Percentiles rank a stretch among this genome's conserved stretches.
These are phyloP conservation scores for Oenanthe sinensis DNA, from an alignment of 129 eudicot species.

Conservation along the genomic window DNA sequence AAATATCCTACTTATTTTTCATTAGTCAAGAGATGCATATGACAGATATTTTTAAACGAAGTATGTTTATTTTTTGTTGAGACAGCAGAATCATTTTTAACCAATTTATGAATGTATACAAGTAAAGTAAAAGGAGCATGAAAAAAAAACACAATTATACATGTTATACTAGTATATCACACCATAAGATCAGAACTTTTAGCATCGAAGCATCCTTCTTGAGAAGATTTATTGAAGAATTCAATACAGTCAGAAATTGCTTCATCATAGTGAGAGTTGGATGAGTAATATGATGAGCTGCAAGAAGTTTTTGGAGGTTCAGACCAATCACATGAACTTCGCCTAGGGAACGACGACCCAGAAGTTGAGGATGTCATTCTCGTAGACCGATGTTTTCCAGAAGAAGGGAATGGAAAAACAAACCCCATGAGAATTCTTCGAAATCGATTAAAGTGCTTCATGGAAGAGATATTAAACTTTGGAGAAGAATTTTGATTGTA, in stretches of 20 bases:
- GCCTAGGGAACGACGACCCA: constrained; percentile 14
- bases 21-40: too few species aligned
- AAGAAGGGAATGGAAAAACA: constrained; percentile 32
- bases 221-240: constrained; percentile 64
- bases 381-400: constrained; percentile 5
- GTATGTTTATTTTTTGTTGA: too few species aligned
- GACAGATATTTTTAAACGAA: too few species aligned
- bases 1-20: too few species aligned
- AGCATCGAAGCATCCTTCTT: constrained; percentile 25
- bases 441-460: constrained; percentile 57
- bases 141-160: not conserved
- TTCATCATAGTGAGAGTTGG: constrained; percentile 52
- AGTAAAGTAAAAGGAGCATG: not conserved
- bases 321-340: constrained; percentile 41
- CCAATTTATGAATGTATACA: not conserved
- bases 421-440: constrained; percentile 50
- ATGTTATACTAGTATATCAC: constrained; percentile 14
- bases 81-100: not conserved
- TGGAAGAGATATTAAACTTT: constrained; percentile 30
- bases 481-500: not conserved
- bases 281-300: constrained; percentile 52
- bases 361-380: not conserved
- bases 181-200: constrained; percentile 42
- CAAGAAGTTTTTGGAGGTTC: constrained; percentile 66
- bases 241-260: constrained; percentile 74